These are phyloP conservation scores for Nothophytophthora sp. DNA, from an alignment of 352 stramenopile species.

Conservation along the genomic window DNA sequence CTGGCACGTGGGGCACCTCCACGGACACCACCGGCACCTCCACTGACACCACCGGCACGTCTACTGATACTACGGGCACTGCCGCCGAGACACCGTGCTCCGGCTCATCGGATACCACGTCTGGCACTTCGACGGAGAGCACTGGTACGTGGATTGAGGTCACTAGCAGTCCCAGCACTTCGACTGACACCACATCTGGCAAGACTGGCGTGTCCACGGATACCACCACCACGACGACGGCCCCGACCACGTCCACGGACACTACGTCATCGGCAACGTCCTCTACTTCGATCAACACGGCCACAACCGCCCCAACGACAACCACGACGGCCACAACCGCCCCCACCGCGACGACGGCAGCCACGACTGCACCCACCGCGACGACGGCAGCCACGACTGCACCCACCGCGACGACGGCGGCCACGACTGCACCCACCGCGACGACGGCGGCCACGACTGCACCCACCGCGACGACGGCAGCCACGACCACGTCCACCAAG, in stretches of 20 bases:
- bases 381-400: not conserved
- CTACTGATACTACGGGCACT: not conserved
- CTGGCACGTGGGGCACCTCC: constrained; percentile 2
- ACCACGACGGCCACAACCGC: constrained; percentile 6
- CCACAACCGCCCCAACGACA: no score
- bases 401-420: not conserved
- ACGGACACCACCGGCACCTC: not conserved
- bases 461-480: constrained; percentile 1
- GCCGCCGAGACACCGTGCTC: no score
- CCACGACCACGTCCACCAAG: constrained; percentile 12
- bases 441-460: constrained; percentile 2
- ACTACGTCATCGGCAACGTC: constrained; percentile 3
- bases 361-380: constrained; percentile 1
- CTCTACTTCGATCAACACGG: constrained; percentile 2
- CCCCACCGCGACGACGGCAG: not conserved
- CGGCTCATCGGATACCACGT: not conserved
- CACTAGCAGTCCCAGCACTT: not conserved
- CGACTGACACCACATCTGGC: no score
- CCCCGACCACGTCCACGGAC: not conserved
- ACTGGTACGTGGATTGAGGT: not conserved
- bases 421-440: constrained; percentile 1
- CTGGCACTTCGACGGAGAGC: not conserved
- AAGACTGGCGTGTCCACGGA: no score
- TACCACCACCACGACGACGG: constrained; percentile 1
- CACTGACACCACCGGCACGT: not conserved